phyloP scores from a whole-genome alignment of 73 alveolate genomes.

The Blepharisma japonicum region DNA sequence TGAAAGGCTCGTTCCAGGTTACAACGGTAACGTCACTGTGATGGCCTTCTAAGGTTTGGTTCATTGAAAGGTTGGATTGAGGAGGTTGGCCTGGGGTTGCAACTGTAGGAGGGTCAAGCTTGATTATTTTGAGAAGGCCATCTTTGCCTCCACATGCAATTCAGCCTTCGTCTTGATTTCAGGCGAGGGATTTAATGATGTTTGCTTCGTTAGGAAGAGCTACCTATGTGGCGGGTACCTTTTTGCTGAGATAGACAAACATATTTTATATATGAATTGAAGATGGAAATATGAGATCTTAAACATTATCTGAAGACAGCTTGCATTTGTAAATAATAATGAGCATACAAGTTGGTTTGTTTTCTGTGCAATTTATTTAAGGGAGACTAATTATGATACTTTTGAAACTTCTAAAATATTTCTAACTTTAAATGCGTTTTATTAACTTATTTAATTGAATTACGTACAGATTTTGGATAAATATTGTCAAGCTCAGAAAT shows the following conservation, averaged over 20 bases:
- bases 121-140: constrained; percentile 76
- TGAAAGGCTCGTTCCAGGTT: constrained; percentile 76
- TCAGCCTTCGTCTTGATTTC: constrained; percentile 88
- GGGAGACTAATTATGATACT: no score
- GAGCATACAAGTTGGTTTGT: no score
- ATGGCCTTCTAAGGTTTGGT: constrained; percentile 86
- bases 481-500: no score
- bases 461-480: no score
- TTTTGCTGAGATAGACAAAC: constrained; percentile 74
- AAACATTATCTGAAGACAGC: no score
- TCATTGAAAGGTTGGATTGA: constrained; percentile 81
- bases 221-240: constrained; percentile 39
- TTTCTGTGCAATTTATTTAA: no score
- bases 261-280: constrained; percentile 21
- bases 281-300: no score
- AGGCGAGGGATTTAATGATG: constrained; percentile 66
- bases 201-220: constrained; percentile 42
- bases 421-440: no score
- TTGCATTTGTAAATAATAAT: no score
- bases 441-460: no score
- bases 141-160: constrained; percentile 90
- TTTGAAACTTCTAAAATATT: no score
- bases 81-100: constrained; percentile 56
- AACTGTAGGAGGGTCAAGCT: constrained; percentile 39
- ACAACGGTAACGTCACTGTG: constrained; percentile 67